A percentile compares a stretch with the other conserved stretches of the same genome.
These are phyloP conservation scores for Phytopythium mirpurense DNA, from an alignment of 352 stramenopile genomes.

Conservation along the genomic window DNA sequence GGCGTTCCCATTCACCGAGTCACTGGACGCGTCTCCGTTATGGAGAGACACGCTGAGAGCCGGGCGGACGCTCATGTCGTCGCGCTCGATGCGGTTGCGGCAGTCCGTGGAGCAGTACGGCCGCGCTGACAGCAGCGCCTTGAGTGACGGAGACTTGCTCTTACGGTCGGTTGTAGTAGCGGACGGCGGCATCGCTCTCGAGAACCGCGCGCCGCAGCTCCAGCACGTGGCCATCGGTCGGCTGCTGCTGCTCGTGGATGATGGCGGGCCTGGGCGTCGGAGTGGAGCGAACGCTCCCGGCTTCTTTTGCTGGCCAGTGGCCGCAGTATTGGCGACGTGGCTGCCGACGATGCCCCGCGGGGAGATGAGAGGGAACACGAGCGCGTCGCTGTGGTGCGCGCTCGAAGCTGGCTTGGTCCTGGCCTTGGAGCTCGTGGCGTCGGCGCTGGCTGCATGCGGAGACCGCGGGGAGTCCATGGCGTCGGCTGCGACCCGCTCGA, in stretches of 20 bases:
- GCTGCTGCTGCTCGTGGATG: slow-evolving; percentile 10
- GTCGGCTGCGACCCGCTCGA: slow-evolving; percentile 13
- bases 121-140: slow-evolving; percentile 21
- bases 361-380: slow-evolving; percentile 32
- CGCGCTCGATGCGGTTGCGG: slow-evolving; percentile 26
- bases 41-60: slow-evolving; percentile 18
- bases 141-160: slow-evolving; percentile 19
- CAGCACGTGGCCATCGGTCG: slow-evolving; percentile 48
- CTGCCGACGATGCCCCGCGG: slow-evolving; percentile 9
- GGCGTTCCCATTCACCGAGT: neutral
- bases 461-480: neutral
- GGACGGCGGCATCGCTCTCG: slow-evolving; percentile 15
- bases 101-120: slow-evolving; percentile 38
- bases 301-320: neutral
- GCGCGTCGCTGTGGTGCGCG: neutral
- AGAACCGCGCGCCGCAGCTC: slow-evolving; percentile 57
- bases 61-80: slow-evolving; percentile 36
- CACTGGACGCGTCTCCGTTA: neutral
- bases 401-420: neutral
- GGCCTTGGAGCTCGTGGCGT: neutral
- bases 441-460: neutral
- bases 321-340: neutral
- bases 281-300: neutral
- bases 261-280: slow-evolving; percentile 18
- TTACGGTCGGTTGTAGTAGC: neutral